phyloP scores from a whole-genome alignment of 306 rosid species.

The Gastrolobium bilobum region DNA sequence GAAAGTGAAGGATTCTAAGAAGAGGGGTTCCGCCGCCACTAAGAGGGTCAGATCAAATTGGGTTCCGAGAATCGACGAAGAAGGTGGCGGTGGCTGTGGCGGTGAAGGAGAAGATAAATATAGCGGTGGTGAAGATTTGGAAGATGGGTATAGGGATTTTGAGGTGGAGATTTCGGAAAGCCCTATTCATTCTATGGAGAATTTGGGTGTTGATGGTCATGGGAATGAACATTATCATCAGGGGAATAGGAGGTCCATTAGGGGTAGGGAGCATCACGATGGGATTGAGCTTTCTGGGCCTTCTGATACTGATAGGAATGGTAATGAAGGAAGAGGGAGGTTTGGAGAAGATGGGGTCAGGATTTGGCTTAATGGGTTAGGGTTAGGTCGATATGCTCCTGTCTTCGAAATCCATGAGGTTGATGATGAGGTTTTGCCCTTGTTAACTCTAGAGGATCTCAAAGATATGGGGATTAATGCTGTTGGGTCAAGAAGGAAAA shows the following conservation, averaged over 20 bases:
- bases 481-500: conserved; percentile 85
- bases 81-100: conserved; percentile 59
- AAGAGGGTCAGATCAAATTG: conserved; percentile 87
- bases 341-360: conserved; percentile 81
- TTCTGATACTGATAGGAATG: conserved; percentile 67
- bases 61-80: conserved; percentile 70
- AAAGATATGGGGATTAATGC: conserved; percentile 94
- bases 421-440: conserved; percentile 87
- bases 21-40: conserved; percentile 58
- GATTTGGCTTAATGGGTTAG: conserved; percentile 89
- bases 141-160: conserved; percentile 71
- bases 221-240: conserved; percentile 47
- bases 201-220: conserved; percentile 70
- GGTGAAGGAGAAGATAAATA: conserved; percentile 66
- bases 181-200: conserved; percentile 70
- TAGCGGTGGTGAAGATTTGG: conserved; percentile 67
- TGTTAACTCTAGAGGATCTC: conserved; percentile 73
- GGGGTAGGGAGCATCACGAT: conserved; percentile 68
- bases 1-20: conserved; percentile 79
- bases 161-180: conserved; percentile 78
- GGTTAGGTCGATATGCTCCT: conserved; percentile 84
- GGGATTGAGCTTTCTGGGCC: conserved; percentile 78
- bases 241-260: conserved; percentile 62
- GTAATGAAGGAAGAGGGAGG: conserved; percentile 61
- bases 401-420: conserved; percentile 91